Percentiles rank a stretch among this genome's conserved stretches.
Evolutionary conservation across 2,329 filamentous ascomycete species (phyloP).

Genomic region (Neoarthrinium moseri): DNA sequence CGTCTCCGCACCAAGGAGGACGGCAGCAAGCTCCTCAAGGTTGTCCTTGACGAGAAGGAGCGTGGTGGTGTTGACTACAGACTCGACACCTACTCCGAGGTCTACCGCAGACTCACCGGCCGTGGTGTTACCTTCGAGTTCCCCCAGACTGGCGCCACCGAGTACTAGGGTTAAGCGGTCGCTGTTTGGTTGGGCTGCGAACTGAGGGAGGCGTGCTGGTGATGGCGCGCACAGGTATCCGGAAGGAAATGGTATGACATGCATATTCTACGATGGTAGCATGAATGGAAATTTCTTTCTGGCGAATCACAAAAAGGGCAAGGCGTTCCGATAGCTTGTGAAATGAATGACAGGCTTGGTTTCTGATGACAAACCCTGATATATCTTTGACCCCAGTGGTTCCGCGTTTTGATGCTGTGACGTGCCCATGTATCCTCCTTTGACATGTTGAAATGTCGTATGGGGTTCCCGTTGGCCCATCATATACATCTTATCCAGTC

Average conservation of each 20-base stretch:
- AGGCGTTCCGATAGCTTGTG: slow-evolving; percentile 54
- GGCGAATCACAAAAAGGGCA: slow-evolving; percentile 34
- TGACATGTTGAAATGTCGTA: neutral
- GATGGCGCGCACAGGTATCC: slow-evolving; percentile 9
- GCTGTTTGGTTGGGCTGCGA: neutral
- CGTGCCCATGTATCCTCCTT: neutral
- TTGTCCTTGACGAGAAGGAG: slow-evolving; percentile 99
- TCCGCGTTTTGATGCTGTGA: slow-evolving; percentile 1
- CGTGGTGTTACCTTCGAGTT: slow-evolving; percentile 98
- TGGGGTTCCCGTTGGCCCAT: too few relatives aligned
- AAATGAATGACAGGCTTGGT: slow-evolving; percentile 36
- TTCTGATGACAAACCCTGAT: slow-evolving; percentile 22
- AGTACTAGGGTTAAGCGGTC: slow-evolving; percentile 67
- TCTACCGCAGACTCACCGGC: slow-evolving; percentile 97
- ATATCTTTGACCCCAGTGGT: slow-evolving; percentile 11
- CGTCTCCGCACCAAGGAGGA: slow-evolving; percentile 98
- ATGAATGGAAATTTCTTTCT: slow-evolving; percentile 26
- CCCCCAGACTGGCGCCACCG: slow-evolving; percentile 75
- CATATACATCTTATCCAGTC: too few relatives aligned
- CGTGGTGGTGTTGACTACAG: slow-evolving; percentile 98
- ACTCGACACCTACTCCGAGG: slow-evolving; percentile 99
- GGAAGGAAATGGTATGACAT: slow-evolving; percentile 22
- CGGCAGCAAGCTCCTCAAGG: slow-evolving; percentile 97
- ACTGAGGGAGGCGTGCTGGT: neutral
- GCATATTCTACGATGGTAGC: slow-evolving; percentile 23